Conservation (phyloP, 2,329 filamentous ascomycete genomes). For the Talaromyces atroroseus region DNA sequence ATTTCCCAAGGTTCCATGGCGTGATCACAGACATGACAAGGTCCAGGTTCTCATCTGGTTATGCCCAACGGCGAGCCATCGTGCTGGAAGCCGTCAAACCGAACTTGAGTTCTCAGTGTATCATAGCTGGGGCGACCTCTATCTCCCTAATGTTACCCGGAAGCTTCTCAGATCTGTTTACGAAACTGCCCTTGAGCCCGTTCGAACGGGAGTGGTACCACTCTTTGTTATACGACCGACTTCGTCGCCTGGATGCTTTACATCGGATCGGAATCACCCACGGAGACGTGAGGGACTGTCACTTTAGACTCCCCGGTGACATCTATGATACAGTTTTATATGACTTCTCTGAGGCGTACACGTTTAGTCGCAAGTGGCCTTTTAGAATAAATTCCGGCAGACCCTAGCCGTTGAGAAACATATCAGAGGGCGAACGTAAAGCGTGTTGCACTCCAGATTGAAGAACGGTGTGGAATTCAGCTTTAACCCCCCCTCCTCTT, state of each 20-base stretch:
- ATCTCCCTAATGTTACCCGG: neutral
- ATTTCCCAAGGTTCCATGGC: slow-evolving; percentile 12
- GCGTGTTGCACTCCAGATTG: slow-evolving; percentile 10
- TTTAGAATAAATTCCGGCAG: slow-evolving; percentile 3
- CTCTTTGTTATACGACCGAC: slow-evolving; percentile 12
- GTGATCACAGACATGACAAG: slow-evolving; percentile 11
- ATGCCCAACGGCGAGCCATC: slow-evolving; percentile 12
- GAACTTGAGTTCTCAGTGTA: slow-evolving; percentile 3
- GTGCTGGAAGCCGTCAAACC: slow-evolving; percentile 9
- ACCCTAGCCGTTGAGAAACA: slow-evolving; percentile 12
- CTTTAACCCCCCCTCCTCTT: neutral
- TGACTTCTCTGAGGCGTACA: slow-evolving; percentile 15
- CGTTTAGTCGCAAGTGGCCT: slow-evolving; percentile 10
- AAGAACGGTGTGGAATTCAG: slow-evolving; percentile 14
- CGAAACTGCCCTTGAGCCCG: neutral
- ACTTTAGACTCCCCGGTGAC: slow-evolving; percentile 15
- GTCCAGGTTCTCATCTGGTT: slow-evolving; percentile 14
- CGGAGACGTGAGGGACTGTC: slow-evolving; percentile 7
- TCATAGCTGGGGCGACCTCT: slow-evolving; percentile 7
- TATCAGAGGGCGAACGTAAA: slow-evolving; percentile 13
- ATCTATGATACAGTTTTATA: slow-evolving; percentile 14
- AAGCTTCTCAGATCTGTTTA: slow-evolving; percentile 10
- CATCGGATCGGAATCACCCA: slow-evolving; percentile 12
- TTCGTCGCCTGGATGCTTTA: slow-evolving; percentile 13
- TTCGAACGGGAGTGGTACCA: slow-evolving; percentile 14